Conservation (phyloP, 106 monocot genomes). For the Iris macrosiphon region DNA sequence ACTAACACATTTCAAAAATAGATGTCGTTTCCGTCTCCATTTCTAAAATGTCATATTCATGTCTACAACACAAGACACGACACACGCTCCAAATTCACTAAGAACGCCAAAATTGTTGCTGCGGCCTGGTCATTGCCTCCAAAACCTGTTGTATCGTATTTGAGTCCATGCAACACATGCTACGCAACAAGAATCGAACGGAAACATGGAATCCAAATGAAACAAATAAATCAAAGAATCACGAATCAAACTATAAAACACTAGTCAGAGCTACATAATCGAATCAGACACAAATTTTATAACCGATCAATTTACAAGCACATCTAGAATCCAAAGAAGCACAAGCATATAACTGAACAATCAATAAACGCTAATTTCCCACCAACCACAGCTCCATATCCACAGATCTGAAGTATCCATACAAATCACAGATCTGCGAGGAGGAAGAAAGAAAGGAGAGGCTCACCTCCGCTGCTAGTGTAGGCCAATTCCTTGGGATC, state of each 20-base stretch:
- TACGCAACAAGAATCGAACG: background rate
- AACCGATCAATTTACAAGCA: background rate
- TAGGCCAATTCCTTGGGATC: background rate
- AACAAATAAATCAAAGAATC: background rate
- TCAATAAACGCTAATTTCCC: background rate
- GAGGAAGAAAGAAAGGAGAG: background rate
- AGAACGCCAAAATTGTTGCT: no score
- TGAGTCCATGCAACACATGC: background rate
- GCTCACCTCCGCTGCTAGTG: background rate
- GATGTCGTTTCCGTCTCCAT: no score
- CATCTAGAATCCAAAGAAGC: background rate
- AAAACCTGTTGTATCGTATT: background rate
- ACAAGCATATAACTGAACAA: background rate
- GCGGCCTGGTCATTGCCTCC: background rate
- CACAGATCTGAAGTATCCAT: conserved; percentile 1
- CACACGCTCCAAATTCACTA: no score
- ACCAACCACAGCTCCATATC: background rate
- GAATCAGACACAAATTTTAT: background rate
- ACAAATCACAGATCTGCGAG: background rate
- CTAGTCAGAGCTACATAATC: background rate
- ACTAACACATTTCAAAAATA: no score
- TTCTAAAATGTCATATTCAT: no score
- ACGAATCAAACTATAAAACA: background rate
- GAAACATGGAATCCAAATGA: no score
- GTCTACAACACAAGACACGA: no score